These are phyloP conservation scores for Hondaea fermentalgiana DNA, from an alignment of 108 stramenopile species.

Conservation along the genomic window DNA sequence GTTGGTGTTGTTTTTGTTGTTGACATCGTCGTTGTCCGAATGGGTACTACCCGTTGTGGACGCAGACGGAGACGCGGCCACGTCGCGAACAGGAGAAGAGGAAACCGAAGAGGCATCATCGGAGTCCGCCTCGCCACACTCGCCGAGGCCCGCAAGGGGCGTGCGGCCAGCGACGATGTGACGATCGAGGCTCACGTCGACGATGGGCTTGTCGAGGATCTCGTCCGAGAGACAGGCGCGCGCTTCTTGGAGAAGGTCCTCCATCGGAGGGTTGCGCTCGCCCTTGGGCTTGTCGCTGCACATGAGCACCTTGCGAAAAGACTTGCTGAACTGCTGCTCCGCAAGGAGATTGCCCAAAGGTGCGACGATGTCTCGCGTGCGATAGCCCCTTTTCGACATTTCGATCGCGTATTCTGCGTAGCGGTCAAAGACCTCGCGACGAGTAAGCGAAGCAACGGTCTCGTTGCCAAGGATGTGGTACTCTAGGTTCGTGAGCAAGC, in stretches of 20 bases:
- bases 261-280: not conserved
- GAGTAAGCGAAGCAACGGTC: not conserved
- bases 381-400: not conserved
- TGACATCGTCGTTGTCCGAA: no score
- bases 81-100: no score
- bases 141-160: no score
- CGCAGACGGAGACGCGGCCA: no score
- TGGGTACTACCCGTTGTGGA: no score
- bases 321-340: not conserved
- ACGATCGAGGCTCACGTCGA: not conserved
- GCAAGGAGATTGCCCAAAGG: not conserved
- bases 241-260: not conserved
- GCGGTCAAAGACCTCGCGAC: constrained; percentile 10
- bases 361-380: not conserved
- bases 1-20: no score
- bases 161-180: no score
- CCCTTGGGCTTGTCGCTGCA: not conserved
- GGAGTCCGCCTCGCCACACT: no score
- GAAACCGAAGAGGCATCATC: no score
- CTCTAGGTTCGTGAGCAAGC: constrained; percentile 13
- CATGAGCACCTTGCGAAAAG: not conserved
- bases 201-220: not conserved
- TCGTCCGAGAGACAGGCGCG: not conserved
- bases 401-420: not conserved
- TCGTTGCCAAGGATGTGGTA: not conserved